Conservation (phyloP, 441 rosid species). For the Brassica hybrid region DNA sequence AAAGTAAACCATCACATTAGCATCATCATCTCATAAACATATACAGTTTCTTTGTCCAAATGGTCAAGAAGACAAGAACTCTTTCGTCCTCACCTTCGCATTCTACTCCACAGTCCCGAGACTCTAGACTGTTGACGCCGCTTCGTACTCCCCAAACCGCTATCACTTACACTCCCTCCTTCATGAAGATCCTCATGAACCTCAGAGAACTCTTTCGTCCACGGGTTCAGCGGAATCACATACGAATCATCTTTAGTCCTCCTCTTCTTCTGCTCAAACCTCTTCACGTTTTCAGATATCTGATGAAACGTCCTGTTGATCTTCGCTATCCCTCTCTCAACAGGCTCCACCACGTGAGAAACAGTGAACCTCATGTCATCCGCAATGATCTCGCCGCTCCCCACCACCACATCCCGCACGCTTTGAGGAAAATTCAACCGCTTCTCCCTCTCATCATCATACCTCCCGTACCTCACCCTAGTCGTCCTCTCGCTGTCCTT, state of each 20-base stretch:
- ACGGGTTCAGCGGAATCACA: constrained; percentile 76
- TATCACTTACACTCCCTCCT: constrained; percentile 87
- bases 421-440: constrained; percentile 91
- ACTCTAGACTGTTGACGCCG: constrained; percentile 56
- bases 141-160: constrained; percentile 65
- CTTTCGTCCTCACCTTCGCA: constrained; percentile 40
- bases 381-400: constrained; percentile 94
- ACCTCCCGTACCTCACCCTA: constrained; percentile 56
- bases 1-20: constrained; percentile 15
- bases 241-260: constrained; percentile 80
- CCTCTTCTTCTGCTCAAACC: constrained; percentile 66
- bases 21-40: no score
- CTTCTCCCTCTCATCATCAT: constrained; percentile 71
- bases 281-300: constrained; percentile 88
- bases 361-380: constrained; percentile 99
- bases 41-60: no score
- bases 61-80: neutral
- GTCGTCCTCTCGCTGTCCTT: constrained; percentile 79
- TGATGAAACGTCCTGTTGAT: constrained; percentile 83
- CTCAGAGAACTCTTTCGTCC: constrained; percentile 72
- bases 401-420: constrained; percentile 92
- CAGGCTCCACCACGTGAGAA: constrained; percentile 95
- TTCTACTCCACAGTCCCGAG: constrained; percentile 42
- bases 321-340: constrained; percentile 91
- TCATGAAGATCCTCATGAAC: constrained; percentile 64